Base-by-base conservation (phyloP, 78 protist genomes). In the Guillardia theta region DNA sequence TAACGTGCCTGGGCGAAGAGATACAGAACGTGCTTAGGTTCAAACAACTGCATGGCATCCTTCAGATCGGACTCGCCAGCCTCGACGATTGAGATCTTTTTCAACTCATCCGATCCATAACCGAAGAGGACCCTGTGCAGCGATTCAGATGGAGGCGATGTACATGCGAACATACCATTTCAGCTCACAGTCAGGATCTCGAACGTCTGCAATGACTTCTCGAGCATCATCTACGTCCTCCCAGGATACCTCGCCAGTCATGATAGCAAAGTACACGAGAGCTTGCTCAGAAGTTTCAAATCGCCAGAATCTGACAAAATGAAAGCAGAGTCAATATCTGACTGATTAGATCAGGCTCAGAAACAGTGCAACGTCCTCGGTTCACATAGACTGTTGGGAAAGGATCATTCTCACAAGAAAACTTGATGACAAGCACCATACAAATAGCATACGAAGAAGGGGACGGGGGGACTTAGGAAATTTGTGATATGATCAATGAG, bases 171-270 rank as follows among this genome's bases (percentile, higher is more conserved):
- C 19, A 36, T 43, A 78, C 90, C 90, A 78, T 18, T 15, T 6
- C 90, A 78, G 19, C 18, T 78, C 90, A 78, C 90, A 78, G 50
- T 78, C 48, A 8, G 90, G 33, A 43, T 78, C 90, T 6, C 90
- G 45, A 30, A 78, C 24, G 39, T 78, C 90, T 15, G 90, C 90
- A 24, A 78, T 78, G 45, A 78, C 24, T 30, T 78, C 90, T 22
- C 24, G 10, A 19, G 44, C 90, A 10, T 78, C 90, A 19, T 43
- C 33, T 30, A 27, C 90, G 10, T 78, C 90, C 48, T 78, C 90
- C 90, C 90, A 78, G 24, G 41, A 24, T 10, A 78, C 90, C 48
- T 78, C 90, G 45, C 90, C 90, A 30, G 90, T 9, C 90, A 78
- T 78, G 33, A 53, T 53, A n/a, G n/a, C n/a, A n/a, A n/a, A n/a